Evolutionary conservation across 306 rosid genomes (phyloP).

Genomic region (Biancaea sappan): DNA sequence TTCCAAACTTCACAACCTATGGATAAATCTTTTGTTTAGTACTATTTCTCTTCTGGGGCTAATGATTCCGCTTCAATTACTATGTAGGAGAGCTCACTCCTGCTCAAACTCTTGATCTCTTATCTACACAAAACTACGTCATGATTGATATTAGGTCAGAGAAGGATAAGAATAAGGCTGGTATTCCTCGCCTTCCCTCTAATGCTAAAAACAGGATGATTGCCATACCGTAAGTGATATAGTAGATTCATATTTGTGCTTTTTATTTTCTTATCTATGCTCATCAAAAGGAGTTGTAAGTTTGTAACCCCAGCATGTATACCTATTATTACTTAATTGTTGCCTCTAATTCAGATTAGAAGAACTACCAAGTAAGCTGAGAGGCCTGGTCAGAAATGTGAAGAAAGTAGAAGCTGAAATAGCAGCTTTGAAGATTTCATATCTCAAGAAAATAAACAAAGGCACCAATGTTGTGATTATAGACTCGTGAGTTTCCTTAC

Average conservation of each 20-base stretch:
- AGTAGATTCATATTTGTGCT: background rate
- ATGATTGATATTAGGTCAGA: constrained; percentile 82
- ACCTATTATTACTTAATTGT: background rate
- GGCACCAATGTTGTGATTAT: constrained; percentile 72
- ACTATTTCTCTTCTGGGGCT: constrained; percentile 3
- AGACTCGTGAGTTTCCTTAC: constrained; percentile 70
- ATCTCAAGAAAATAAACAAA: constrained; percentile 78
- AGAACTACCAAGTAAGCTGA: constrained; percentile 81
- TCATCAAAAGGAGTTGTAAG: background rate
- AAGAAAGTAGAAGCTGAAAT: constrained; percentile 93
- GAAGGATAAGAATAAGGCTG: constrained; percentile 88
- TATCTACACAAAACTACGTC: constrained; percentile 60
- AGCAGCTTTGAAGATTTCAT: constrained; percentile 80
- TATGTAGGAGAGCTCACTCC: constrained; percentile 78
- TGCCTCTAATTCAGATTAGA: constrained; percentile 63
- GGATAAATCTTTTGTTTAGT: background rate
- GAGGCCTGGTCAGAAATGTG: constrained; percentile 69
- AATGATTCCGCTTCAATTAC: constrained; percentile 27
- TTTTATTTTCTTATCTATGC: constrained; percentile 9
- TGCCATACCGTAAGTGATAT: constrained; percentile 82
- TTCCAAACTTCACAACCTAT: constrained; percentile 14
- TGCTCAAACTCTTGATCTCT: constrained; percentile 87
- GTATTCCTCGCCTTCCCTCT: constrained; percentile 93
- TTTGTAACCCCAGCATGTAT: background rate
- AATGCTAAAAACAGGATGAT: constrained; percentile 68